Base-by-base conservation (phyloP, 805 yeast species). In the Starmerella scarabaei region DNA sequence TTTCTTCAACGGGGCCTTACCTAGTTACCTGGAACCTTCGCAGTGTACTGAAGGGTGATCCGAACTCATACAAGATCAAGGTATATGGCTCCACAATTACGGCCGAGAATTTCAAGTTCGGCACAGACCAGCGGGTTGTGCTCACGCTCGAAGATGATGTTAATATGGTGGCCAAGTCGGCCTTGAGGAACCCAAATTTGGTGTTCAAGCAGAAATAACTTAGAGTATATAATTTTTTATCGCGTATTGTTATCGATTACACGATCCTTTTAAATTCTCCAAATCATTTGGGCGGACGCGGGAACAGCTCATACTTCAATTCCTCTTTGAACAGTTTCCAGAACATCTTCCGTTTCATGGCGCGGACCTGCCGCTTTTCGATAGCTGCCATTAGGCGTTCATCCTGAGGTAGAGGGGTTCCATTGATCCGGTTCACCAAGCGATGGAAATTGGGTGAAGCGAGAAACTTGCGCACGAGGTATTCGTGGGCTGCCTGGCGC, bases 1-100 rank as follows among this genome's bases (percentile, higher is more conserved):
- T 83, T 19, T 70, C 93, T 1, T 75, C 88, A 3, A 66, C 78
- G 2, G 94, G 94, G 2, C 88, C 86, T 16, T 85, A 74, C 58
- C 79, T 84, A 19, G 70, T 85, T 18, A 69, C 80, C 1, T 85
- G 94, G 94, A 75, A 79, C 11, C 58, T 85, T 54, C 68, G 64
- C 48, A 72, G 75, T 45, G 65, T 80, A 12, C 55, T 77, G 32
- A 61, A 63, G 33, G 73, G 75, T 40, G 72, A 70, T 41, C 60
- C 60, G 32, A 68, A 65, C 20, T 69, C 80, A 5, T 82, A 81
- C 56, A 60, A 67, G 36, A 75, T 86, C 55, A 76, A 72, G 57
- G 66, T 73, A 41, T 79, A 79, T 55, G 60, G 66, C 18, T 69
- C 71, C 32, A 62, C 70, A 32, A 75, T 84, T 43, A 71, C 81